Base-by-base conservation (phyloP, 164 flowering plant species). In the Sedum album region DNA sequence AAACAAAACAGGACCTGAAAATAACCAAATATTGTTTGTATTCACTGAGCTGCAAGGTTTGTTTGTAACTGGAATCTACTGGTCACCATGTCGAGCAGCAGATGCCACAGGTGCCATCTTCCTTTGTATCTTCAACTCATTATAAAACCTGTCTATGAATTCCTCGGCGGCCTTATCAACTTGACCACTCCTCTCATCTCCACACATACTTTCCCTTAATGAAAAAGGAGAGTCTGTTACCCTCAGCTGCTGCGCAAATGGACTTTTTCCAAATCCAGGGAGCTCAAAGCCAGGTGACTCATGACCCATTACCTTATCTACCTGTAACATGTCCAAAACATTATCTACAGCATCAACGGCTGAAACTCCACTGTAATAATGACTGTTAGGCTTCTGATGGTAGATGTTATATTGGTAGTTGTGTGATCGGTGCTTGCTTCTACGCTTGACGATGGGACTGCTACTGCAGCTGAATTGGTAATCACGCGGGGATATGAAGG, bases 171-270 rank as follows among this genome's bases (percentile, higher is more conserved):
- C n/a, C n/a, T n/a, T n/a, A n/a, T n/a, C n/a, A n/a, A n/a, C n/a
- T n/a, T n/a, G n/a, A n/a, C n/a, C n/a, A n/a, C n/a, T n/a, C n/a
- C n/a, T n/a, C n/a, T n/a, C n/a, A n/a, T n/a, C n/a, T n/a, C n/a
- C n/a, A n/a, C 51, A 25, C 11, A 25, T 31, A 55, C 60, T 31
- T 25, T 55, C 84, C 51, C 68, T 78, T 8, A 86, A 23, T 69
- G 96, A 83, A 67, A 85, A 90, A 35, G 98, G 98, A 46, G 98
- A 90, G 78, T 93, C 97, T 23, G 94, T 86, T 42, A 93, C 78
- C 73, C 98, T 73, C 51, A 90, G 77, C 76, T 85, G 89, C 73
- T 86, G 67, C 60, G 77, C 36, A 6, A 75, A 36, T 9, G 94
- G 91, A 66, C 86, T 84, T 53, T 60, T 61, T 31, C 88, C 90